Percentiles rank a stretch among this genome's conserved stretches.
phyloP scores from a whole-genome alignment of 768 basidiomycete species.

The Mycena rosella region DNA sequence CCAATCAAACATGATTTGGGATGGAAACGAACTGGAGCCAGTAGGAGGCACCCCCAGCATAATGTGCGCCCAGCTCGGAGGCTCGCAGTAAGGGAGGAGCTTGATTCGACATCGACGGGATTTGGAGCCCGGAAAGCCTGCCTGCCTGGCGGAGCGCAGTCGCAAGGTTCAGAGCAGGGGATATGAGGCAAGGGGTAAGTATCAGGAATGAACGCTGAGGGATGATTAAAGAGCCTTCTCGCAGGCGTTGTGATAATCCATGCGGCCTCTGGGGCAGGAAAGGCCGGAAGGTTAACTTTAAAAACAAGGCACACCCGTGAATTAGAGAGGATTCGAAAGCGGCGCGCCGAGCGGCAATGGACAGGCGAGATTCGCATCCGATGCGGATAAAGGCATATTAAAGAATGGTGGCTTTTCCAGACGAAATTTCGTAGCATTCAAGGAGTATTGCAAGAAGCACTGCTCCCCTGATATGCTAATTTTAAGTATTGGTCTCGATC shows the following conservation, averaged over 20 bases:
- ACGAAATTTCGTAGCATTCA: too few relatives aligned
- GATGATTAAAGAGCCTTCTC: conserved; percentile 24
- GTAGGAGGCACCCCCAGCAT: background rate
- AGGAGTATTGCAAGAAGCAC: too few relatives aligned
- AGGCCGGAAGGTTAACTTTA: conserved; percentile 8
- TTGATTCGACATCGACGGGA: too few relatives aligned
- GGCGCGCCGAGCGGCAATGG: background rate
- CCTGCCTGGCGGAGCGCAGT: conserved; percentile 17
- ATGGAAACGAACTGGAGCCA: background rate
- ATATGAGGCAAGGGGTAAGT: conserved; percentile 7
- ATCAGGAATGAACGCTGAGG: conserved; percentile 17
- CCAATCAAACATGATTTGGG: conserved; percentile 4
- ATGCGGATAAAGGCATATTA: background rate
- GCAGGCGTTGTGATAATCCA: background rate
- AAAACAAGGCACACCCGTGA: conserved; percentile 12
- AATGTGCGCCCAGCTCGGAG: background rate
- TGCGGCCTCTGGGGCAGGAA: background rate
- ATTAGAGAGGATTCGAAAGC: background rate
- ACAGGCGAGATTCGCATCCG: background rate
- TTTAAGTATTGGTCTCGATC: too few relatives aligned
- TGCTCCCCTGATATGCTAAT: too few relatives aligned
- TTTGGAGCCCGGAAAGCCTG: conserved; percentile 19
- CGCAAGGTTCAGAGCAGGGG: conserved; percentile 9
- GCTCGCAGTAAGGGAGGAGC: background rate
- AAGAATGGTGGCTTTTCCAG: too few relatives aligned